These are phyloP conservation scores for Talaromyces liani DNA, from an alignment of 495 filamentous ascomycete species.

Conservation along the genomic window DNA sequence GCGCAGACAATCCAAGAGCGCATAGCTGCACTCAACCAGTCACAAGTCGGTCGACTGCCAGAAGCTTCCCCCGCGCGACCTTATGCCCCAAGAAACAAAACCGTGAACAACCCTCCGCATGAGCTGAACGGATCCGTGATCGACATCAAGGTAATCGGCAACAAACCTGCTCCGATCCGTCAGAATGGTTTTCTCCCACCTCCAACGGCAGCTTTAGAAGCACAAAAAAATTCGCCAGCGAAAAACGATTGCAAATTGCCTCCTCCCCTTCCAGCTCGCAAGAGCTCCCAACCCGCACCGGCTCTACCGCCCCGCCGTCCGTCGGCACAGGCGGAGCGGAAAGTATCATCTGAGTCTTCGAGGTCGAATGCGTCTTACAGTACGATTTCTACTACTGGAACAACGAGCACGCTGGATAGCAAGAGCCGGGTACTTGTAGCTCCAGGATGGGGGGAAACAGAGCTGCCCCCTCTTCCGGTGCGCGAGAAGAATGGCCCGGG, in stretches of 20 bases:
- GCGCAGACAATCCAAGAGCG: slow-evolving; percentile 48
- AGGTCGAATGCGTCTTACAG: slow-evolving; percentile 31
- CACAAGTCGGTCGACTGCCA: slow-evolving; percentile 41
- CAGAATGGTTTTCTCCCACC: slow-evolving; percentile 19
- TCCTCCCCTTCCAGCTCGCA: slow-evolving; percentile 48
- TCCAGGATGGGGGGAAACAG: slow-evolving; percentile 37
- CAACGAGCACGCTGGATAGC: slow-evolving; percentile 23
- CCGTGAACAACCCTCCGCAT: slow-evolving; percentile 40
- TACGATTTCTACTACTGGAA: slow-evolving; percentile 25
- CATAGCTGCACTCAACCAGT: slow-evolving; percentile 52
- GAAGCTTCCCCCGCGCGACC: slow-evolving; percentile 27
- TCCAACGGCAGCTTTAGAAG: slow-evolving; percentile 15
- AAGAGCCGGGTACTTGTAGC: slow-evolving; percentile 25
- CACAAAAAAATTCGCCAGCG: slow-evolving; percentile 15
- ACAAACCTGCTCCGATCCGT: slow-evolving; percentile 29
- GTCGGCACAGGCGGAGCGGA: slow-evolving; percentile 34
- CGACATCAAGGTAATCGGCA: slow-evolving; percentile 29
- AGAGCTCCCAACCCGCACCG: slow-evolving; percentile 33
- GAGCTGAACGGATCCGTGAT: slow-evolving; percentile 26
- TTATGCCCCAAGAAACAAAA: slow-evolving; percentile 31
- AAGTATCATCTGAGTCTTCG: slow-evolving; percentile 31
- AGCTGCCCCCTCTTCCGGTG: slow-evolving; percentile 38
- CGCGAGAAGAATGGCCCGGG: slow-evolving; percentile 21
- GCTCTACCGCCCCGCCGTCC: slow-evolving; percentile 31
- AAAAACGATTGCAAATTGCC: slow-evolving; percentile 25